Percentiles rank a stretch among this genome's conserved stretches.
Evolutionary conservation across 768 basidiomycete species (phyloP).

Genomic region (Kondoa subrosea): DNA sequence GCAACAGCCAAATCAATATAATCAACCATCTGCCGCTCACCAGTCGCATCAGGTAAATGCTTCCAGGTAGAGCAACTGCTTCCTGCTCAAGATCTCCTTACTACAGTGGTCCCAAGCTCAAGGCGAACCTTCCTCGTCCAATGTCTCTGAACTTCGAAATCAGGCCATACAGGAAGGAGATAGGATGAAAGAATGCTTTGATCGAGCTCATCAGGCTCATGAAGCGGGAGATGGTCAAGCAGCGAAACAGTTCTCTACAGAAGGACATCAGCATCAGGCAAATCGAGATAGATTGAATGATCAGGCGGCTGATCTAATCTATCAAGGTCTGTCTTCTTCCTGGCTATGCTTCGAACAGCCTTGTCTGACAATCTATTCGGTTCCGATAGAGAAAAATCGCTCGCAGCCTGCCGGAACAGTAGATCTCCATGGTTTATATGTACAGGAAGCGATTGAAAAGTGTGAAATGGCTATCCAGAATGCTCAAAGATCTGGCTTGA

Average conservation of each 20-base stretch:
- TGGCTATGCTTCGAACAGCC: not conserved
- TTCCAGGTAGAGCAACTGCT: not conserved
- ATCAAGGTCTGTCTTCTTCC: constrained; percentile 40
- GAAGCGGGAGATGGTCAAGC: constrained; percentile 50
- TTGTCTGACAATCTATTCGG: not conserved
- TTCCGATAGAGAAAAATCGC: constrained; percentile 55
- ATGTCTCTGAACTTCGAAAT: constrained; percentile 55
- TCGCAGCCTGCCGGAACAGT: constrained; percentile 57
- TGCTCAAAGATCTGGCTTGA: constrained; percentile 48
- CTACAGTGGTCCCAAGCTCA: constrained; percentile 2
- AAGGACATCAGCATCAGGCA: constrained; percentile 62
- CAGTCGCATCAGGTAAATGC: not conserved
- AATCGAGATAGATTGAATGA: constrained; percentile 64
- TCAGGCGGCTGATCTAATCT: constrained; percentile 78
- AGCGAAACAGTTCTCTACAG: constrained; percentile 62
- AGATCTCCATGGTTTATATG: constrained; percentile 81
- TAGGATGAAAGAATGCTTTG: constrained; percentile 52
- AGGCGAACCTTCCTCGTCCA: constrained; percentile 20
- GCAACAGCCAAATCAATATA: constrained; percentile 26
- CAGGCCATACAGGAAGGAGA: constrained; percentile 66
- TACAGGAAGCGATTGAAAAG: constrained; percentile 68
- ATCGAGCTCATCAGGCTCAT: constrained; percentile 44
- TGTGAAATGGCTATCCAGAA: constrained; percentile 48
- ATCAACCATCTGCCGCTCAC: constrained; percentile 13
- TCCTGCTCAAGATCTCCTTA: not conserved